Evolutionary conservation across 164 flowering plant species (phyloP), one percentile per base, ranked within the genome.

Genomic region (Vitis labrusca): DNA sequence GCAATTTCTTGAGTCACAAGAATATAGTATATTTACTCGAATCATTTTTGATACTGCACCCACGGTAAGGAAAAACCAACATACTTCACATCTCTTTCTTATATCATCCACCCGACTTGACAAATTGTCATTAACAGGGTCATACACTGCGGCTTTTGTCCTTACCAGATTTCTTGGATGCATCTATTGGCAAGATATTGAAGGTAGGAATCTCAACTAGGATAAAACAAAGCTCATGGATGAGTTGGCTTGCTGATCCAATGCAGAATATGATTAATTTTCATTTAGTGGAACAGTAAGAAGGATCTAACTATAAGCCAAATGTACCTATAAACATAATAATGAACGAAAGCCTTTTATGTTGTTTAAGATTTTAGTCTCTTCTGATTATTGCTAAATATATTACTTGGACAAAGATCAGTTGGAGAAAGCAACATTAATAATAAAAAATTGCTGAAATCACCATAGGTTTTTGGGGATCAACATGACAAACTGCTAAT

Each of bases 1-100:
- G 84, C 97, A 94, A 81, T 92, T 94, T 85, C 87, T 94, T 76
- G 97, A 94, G 65, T 85, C 91, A 49, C 84, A 53, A 72, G 93
- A 92, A 71, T 92, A 88, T 70, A 84, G 72, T 64, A 85, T 79
- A 86, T 94, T 94, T 67, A 92, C 85, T 50, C 78, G 98, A 62
- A 91, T 94, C 60, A 85, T 91, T 64, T 94, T 94, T 84, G 98
- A 94, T 77, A 94, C 98, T 55, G 98, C 98, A 69, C 98, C 98
- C 10, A 94, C 97, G 64, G 98, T 94, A 67, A 83, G 96, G 15
- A 62, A 67, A 69, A 15, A 11, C 9, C 13, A 12, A 48, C 5
- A 1, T 59, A 5, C 1, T 61, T 78, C 29, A 14, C 27, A 13
- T 8, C 54, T 15, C 37, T 17, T 63, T 60, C 47, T n/a, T 9